Evolutionary conservation across 2,329 filamentous ascomycete species (phyloP), one percentile per base, ranked within the genome.

Genomic region (Aspergillus brasiliensis): DNA sequence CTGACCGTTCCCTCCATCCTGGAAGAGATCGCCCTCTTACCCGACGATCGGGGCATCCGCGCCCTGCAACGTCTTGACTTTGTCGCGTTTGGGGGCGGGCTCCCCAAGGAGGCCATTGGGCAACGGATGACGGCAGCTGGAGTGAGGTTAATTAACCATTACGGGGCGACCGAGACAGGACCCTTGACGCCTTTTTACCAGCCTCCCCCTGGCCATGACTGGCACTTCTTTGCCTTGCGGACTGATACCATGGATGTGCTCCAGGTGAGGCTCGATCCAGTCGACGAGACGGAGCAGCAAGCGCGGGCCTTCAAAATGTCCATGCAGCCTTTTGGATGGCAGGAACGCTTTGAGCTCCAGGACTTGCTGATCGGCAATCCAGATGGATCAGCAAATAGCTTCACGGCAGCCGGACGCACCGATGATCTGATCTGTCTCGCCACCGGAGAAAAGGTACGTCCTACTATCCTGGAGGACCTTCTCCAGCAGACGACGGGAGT

Each of bases 311-410:
- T n/a, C n/a, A n/a, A n/a, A n/a, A n/a, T n/a, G n/a, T n/a, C n/a
- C n/a, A n/a, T n/a, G n/a, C n/a, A n/a, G n/a, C 58, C 58, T 1
- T 60, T 60, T n/a, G 58, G 58, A 11, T 47, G 27, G 53, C 40
- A 28, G 13, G 5, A 34, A 15, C 38, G 25, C 2, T 57, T 57
- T n/a, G 58, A 60, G 48, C 19, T 60, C 6, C 53, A 57, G 48
- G 58, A 60, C 21, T 19, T 27, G 17, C 47, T 60, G 11, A 23
- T 52, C 5, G n/a, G 53, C 10, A 47, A 53, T 31, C 38, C 53
- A 2, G 19, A 7, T 10, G 34, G 17, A 13, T 25, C 46, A 2
- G 2, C 10, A 4, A 46, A 15, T 3, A 51, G 55, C 10, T 25
- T 59, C 15, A 23, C 15, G 3, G 25, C 34, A 10, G 17, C 42